These are phyloP conservation scores for Pyronema domesticum DNA, from an alignment of 495 filamentous ascomycete species.

Conservation along the genomic window DNA sequence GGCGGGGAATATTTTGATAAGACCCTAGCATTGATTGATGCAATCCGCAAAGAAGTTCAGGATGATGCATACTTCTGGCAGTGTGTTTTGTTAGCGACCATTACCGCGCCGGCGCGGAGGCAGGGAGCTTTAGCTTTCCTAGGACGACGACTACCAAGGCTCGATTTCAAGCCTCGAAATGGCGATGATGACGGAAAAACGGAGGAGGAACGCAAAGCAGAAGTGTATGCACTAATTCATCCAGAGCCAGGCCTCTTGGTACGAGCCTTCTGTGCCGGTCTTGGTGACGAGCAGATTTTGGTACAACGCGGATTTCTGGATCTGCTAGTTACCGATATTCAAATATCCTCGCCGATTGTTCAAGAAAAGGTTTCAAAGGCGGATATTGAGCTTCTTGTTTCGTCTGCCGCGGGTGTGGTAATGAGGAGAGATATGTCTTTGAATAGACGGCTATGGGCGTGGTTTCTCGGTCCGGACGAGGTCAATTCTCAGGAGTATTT, in stretches of 20 bases:
- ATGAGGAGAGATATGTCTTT: constrained; percentile 85
- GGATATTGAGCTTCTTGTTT: constrained; percentile 65
- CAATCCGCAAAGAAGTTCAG: constrained; percentile 50
- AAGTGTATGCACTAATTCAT: constrained; percentile 58
- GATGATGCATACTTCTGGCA: constrained; percentile 94
- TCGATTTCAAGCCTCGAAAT: constrained; percentile 29
- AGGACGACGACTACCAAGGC: constrained; percentile 54
- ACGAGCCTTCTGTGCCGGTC: constrained; percentile 73
- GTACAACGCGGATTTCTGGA: constrained; percentile 91
- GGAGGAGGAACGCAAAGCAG: constrained; percentile 11
- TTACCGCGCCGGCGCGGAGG: constrained; percentile 68
- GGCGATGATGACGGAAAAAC: constrained; percentile 16
- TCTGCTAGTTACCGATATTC: constrained; percentile 75
- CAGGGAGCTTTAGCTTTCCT: constrained; percentile 78
- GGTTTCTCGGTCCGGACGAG: constrained; percentile 66
- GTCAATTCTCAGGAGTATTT: constrained; percentile 53
- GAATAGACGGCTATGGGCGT: constrained; percentile 87
- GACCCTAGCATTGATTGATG: constrained; percentile 59
- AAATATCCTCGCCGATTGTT: constrained; percentile 68
- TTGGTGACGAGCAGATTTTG: constrained; percentile 76
- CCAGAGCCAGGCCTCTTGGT: constrained; percentile 85
- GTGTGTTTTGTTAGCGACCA: constrained; percentile 82
- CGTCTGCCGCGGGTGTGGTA: constrained; percentile 70
- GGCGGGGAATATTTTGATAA: constrained; percentile 92
- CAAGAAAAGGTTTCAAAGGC: constrained; percentile 48